These are phyloP conservation scores for Hemisphaericaspora subhashii DNA, from an alignment of 1,139 yeast species.

Conservation along the genomic window DNA sequence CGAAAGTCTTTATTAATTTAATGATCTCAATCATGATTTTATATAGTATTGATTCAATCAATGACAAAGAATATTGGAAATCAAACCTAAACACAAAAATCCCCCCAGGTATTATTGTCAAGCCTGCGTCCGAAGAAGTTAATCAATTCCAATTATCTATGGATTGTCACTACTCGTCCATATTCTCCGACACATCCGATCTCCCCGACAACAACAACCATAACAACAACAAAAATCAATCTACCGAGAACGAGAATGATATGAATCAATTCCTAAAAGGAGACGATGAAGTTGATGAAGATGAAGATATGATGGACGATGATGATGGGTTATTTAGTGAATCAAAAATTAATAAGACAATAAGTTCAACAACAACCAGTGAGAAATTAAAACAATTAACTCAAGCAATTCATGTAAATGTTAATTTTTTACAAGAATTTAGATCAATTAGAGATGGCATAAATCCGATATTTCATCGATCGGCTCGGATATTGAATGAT, in stretches of 20 bases:
- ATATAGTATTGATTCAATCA: slow-evolving; percentile 17
- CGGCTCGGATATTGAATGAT: slow-evolving; percentile 12
- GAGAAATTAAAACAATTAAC: slow-evolving; percentile 6
- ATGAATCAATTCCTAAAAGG: slow-evolving; percentile 5
- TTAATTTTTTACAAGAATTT: slow-evolving; percentile 12
- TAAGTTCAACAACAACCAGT: slow-evolving; percentile 6
- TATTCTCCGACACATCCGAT: slow-evolving; percentile 13
- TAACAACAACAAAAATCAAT: neutral
- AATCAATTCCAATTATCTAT: slow-evolving; percentile 11
- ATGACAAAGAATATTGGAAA: slow-evolving; percentile 29
- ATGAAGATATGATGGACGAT: slow-evolving; percentile 15
- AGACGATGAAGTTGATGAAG: slow-evolving; percentile 14
- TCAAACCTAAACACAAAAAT: slow-evolving; percentile 10
- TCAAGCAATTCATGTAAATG: neutral
- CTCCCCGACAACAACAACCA: neutral
- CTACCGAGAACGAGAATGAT: slow-evolving; percentile 4
- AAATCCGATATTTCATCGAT: slow-evolving; percentile 9
- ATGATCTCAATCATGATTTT: slow-evolving; percentile 23
- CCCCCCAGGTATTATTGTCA: neutral
- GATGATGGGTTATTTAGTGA: slow-evolving; percentile 16
- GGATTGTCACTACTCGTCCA: slow-evolving; percentile 18
- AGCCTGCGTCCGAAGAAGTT: too few species aligned
- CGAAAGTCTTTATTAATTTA: slow-evolving; percentile 29
- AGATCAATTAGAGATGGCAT: slow-evolving; percentile 6
- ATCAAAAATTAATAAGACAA: neutral